Evolutionary conservation across 768 basidiomycete genomes (phyloP), one percentile per base, ranked within the genome.

Genomic region (Fomitopsis serialis): DNA sequence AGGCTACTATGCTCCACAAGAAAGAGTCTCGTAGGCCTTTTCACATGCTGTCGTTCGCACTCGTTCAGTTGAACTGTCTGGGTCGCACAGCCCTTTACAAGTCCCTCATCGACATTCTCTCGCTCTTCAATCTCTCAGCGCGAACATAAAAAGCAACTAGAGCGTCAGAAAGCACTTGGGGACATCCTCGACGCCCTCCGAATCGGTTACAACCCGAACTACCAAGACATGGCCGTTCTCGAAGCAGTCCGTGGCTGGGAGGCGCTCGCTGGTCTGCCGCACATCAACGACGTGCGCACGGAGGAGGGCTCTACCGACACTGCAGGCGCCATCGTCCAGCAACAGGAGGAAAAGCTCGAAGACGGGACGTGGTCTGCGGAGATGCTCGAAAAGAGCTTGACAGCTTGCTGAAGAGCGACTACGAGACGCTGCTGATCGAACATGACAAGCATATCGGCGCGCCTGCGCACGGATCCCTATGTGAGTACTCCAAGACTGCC

Each of bases 181-280:
- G 80, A 85, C n/a, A 90, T 99, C 48, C 78, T 99, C 6, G 79
- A 84, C 54, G 74, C 84, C 25, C 80, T 99, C 11, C 80, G 91
- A 21, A 79, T 81, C 10, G 85, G 87, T 3, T 98, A 97, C 72
- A 99, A 99, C 67, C 96, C 96, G 15, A 99, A 99, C 68, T 98
- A 98, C 70, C 95, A 98, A 67, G 96, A 99, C 66, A 98, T 99
- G 96, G 94, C 93, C 2, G 96, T 98, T 45, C 80, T 97, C 25
- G 95, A 96, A 60, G 95, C 96, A 17, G 94, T 98, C 15, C 84
- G 93, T 45, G 95, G 94, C 13, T 98, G 91, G 85, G 90, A 93
- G 65, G 84, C 78, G 42, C 75, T 84, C 8, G 83, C 86, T 12
- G 78, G 79, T 1, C 69, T 89, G 19, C 84, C 84, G 1, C 87